Conservation (phyloP, 192 early-diverging fungal genomes). For the Podila epigama region DNA sequence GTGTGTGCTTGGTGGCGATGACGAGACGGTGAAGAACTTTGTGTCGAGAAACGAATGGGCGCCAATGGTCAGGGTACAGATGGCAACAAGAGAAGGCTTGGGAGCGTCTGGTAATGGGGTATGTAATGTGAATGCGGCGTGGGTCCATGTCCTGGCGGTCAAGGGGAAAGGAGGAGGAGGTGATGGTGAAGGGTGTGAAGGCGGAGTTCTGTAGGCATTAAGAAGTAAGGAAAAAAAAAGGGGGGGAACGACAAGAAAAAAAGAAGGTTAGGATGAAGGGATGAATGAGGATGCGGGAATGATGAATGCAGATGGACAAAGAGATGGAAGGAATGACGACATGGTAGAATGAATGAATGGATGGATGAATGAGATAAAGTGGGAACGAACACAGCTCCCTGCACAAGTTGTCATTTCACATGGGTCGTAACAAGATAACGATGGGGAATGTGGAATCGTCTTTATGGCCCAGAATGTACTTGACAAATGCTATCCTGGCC, state of each 20-base stretch:
- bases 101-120: background rate
- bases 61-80: constrained; percentile 57
- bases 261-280: background rate
- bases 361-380: no score
- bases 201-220: no score
- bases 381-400: no score
- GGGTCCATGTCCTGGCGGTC: constrained; percentile 27
- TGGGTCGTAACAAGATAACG: no score
- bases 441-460: no score
- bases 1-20: background rate
- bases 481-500: no score
- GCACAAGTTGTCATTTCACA: no score
- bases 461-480: no score
- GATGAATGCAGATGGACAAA: no score
- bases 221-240: background rate
- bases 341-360: no score
- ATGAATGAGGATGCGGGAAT: no score
- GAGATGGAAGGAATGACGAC: no score
- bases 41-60: constrained; percentile 56
- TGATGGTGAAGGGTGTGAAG: background rate
- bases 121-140: constrained; percentile 18
- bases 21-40: constrained; percentile 19
- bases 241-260: background rate
- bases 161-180: background rate
- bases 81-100: constrained; percentile 23